A percentile compares a stretch with the other conserved stretches of the same genome.
Conservation (phyloP, 2,329 filamentous ascomycete genomes). For the Aspergillus chevalieri region DNA sequence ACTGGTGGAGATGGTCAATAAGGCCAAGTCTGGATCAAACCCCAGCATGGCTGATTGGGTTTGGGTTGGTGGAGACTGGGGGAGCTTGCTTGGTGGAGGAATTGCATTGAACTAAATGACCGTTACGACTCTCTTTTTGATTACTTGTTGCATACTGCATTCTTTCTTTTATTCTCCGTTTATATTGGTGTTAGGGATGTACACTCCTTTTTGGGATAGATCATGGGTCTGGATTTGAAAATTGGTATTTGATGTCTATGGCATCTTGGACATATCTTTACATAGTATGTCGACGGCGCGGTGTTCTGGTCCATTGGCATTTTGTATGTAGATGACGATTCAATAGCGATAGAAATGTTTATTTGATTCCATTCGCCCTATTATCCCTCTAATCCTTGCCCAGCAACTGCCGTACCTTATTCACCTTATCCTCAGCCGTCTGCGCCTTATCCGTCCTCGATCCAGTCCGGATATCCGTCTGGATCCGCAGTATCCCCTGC, state of each 20-base stretch:
- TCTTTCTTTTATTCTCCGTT: background rate
- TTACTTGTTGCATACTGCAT: conserved; percentile 1
- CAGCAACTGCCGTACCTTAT: conserved; percentile 51
- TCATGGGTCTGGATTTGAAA: background rate
- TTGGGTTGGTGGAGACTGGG: conserved; percentile 40
- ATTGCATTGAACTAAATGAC: conserved; percentile 23
- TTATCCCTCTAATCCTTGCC: background rate
- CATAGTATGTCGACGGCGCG: background rate
- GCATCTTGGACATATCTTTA: too few relatives aligned
- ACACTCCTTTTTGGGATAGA: background rate
- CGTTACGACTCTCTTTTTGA: background rate
- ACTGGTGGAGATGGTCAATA: conserved; percentile 31
- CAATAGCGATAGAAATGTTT: background rate
- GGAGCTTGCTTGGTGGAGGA: conserved; percentile 33
- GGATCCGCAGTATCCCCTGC: conserved; percentile 72
- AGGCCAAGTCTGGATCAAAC: conserved; percentile 31
- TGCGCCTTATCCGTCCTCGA: conserved; percentile 85
- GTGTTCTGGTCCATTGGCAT: background rate
- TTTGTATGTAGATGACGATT: background rate
- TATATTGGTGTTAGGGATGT: background rate
- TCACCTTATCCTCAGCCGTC: conserved; percentile 72
- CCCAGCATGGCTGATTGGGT: conserved; percentile 39
- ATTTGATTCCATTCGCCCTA: background rate
- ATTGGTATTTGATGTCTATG: too few relatives aligned
- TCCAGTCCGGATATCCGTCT: conserved; percentile 82